A percentile compares a stretch with the other conserved stretches of the same genome.
Evolutionary conservation across 768 basidiomycete species (phyloP).

Genomic region (Cytidiella melzeri): DNA sequence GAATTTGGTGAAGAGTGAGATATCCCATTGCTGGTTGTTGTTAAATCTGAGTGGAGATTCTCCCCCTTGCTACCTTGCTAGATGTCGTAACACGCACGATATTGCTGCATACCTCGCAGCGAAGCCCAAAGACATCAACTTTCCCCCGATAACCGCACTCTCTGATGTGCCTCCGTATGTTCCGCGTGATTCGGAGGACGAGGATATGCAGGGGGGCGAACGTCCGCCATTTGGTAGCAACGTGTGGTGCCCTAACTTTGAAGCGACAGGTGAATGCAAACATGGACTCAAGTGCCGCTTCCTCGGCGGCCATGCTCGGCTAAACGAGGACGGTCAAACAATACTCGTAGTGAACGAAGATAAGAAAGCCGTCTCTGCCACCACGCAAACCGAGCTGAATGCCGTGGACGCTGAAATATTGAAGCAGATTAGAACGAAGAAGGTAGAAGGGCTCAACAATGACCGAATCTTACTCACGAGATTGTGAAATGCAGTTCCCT

Average conservation of each 20-base stretch:
- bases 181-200: constrained; percentile 17
- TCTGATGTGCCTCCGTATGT: constrained; percentile 48
- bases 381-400: constrained; percentile 60
- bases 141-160: constrained; percentile 41
- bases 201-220: constrained; percentile 24
- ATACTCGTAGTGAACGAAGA: constrained; percentile 49
- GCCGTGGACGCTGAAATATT: constrained; percentile 52
- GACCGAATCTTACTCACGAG: neutral
- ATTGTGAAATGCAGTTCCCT: constrained; percentile 43
- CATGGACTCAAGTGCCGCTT: constrained; percentile 91
- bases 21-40: neutral
- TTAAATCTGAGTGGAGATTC: too few relatives aligned
- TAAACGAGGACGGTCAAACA: constrained; percentile 39
- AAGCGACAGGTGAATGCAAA: constrained; percentile 67
- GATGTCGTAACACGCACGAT: constrained; percentile 81
- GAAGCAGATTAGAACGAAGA: constrained; percentile 59
- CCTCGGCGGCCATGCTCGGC: constrained; percentile 66
- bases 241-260: constrained; percentile 61
- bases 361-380: constrained; percentile 43
- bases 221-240: constrained; percentile 38
- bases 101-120: constrained; percentile 65
- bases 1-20: constrained; percentile 64
- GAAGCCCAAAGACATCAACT: constrained; percentile 69
- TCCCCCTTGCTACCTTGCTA: too few relatives aligned
- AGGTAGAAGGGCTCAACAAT: constrained; percentile 37